Percentiles rank a stretch among this genome's conserved stretches.
Conservation (phyloP, 2,329 filamentous ascomycete genomes). For the Pseudogymnoascus sp. region DNA sequence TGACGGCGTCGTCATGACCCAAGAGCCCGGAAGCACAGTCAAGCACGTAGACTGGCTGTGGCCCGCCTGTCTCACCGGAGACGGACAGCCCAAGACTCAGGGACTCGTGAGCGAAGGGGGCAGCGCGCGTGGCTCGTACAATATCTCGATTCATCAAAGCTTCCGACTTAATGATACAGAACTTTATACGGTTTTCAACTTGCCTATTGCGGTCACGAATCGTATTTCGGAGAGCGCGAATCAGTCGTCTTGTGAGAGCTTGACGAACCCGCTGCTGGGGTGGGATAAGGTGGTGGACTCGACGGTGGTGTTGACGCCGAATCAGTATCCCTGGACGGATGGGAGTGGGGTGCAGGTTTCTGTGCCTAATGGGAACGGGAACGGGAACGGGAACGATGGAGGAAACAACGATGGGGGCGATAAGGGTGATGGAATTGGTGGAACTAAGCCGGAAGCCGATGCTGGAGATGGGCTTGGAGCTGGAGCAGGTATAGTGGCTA, state of each 20-base stretch:
- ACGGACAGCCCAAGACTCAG: conserved; percentile 38
- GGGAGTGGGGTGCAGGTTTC: conserved; percentile 6
- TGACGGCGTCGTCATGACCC: conserved; percentile 52
- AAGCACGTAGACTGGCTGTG: conserved; percentile 68
- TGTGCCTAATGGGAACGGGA: neutral
- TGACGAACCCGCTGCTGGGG: neutral
- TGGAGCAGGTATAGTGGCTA: neutral
- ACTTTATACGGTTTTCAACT: conserved; percentile 62
- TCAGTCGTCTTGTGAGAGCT: conserved; percentile 1
- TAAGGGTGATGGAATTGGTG: neutral
- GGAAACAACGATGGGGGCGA: neutral
- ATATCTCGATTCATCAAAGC: conserved; percentile 64
- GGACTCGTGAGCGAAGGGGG: conserved; percentile 9
- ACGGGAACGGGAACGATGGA: neutral
- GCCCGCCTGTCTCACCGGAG: conserved; percentile 59
- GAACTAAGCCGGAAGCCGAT: neutral
- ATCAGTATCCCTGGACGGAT: conserved; percentile 6
- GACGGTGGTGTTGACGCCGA: neutral
- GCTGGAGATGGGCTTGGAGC: neutral
- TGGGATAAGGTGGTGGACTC: neutral
- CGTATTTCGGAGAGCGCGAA: conserved; percentile 35
- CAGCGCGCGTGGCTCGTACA: conserved; percentile 10
- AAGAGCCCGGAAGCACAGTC: conserved; percentile 59
- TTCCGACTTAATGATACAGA: conserved; percentile 57
- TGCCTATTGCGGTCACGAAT: conserved; percentile 62